Evolutionary conservation across 305 asterid genomes (phyloP).

Genomic region (Fraxinus platypoda): DNA sequence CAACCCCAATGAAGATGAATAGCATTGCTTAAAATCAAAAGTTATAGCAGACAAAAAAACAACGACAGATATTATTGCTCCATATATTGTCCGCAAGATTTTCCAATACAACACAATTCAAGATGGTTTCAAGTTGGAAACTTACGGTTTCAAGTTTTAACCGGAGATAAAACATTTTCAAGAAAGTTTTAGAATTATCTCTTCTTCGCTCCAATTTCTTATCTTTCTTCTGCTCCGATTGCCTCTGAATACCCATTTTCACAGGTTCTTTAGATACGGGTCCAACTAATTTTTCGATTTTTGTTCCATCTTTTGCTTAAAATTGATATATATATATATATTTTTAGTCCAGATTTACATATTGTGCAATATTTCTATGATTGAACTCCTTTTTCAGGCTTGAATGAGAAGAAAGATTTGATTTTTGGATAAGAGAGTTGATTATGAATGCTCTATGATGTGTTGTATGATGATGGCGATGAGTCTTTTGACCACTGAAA

Average conservation of each 20-base stretch:
- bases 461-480: constrained; percentile 42
- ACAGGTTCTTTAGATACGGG: constrained; percentile 35
- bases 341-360: constrained; percentile 18
- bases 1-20: too few species aligned
- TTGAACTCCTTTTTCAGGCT: constrained; percentile 33
- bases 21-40: too few species aligned
- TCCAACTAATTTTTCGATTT: constrained; percentile 23
- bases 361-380: constrained; percentile 11
- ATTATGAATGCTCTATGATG: constrained; percentile 42
- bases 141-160: too few species aligned
- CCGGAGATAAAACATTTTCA: too few species aligned
- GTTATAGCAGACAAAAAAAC: too few species aligned
- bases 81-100: too few species aligned
- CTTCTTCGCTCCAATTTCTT: background rate
- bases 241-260: background rate
- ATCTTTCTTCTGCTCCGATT: background rate
- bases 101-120: too few species aligned
- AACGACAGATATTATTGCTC: too few species aligned
- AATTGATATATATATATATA: too few species aligned
- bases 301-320: constrained; percentile 18
- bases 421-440: constrained; percentile 42
- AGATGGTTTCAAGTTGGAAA: too few species aligned
- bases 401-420: constrained; percentile 33
- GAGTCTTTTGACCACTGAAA: constrained; percentile 55
- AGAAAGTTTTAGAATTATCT: too few species aligned